Evolutionary conservation across 805 yeast genomes (phyloP), one percentile per base, ranked within the genome.

Genomic region (Hanseniaspora pseudoguilliermondii): DNA sequence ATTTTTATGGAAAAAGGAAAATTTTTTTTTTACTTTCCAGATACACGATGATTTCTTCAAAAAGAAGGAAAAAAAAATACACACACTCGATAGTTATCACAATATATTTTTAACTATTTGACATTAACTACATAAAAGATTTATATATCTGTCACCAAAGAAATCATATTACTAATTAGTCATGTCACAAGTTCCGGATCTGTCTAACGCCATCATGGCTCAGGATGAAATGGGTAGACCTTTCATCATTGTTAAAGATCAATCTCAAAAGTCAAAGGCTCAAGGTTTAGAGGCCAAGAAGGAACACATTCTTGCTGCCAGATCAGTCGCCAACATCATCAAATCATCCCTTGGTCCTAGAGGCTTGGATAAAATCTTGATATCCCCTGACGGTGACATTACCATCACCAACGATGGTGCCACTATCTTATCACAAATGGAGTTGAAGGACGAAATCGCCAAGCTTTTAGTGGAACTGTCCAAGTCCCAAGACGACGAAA

Each of bases 201-300:
- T 93, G 78, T 90, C 97, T 62, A 93, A 95, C 66, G 98, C 98
- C 71, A 89, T 93, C 64, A 88, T 93, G 75, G 97, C 98, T 3
- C 98, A 91, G 71, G 99, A 93, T 69, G 99, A 93, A 71, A 87
- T 86, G 90, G 99, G 99, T 21, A 83, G 98, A 71, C 99, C 99
- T 21, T 88, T 93, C 69, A 91, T 93, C 66, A 93, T 93, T 68
- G 99, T 93, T 54, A 82, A 93, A 68, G 99, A 93, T 65, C 83
- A 79, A 65, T 83, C 82, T 32, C 72, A 71, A 58, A 79, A 79
- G 67, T 73, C 77, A 62, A 76, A 90, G 68, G 75, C 79, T 10
- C 89, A 84, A 62, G 95, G 95, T 29, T 69, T 80, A 46, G 88
- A 93, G 68, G 89, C 97, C 59, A 74, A 74, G 59, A 80, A 84